Evolutionary conservation across 2,329 filamentous ascomycete species (phyloP), one percentile per base, ranked within the genome.

Genomic region (Gliomastix tumulicola): DNA sequence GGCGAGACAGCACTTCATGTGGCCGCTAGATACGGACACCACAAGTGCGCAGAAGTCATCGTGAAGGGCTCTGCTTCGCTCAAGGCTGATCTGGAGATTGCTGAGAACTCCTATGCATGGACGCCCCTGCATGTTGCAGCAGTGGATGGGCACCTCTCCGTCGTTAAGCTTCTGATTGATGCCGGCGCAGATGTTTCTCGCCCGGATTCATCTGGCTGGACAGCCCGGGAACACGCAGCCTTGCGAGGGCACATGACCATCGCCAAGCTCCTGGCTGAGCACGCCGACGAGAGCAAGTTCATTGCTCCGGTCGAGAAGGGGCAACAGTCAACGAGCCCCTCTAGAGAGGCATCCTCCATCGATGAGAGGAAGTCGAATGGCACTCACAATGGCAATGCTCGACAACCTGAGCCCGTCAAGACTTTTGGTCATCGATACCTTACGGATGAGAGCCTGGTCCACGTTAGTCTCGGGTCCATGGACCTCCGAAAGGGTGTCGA

Each of bases 371-470:
- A 66, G 22, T 81, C 77, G 34, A 67, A 76, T 48, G 60, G 66
- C 39, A n/a, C n/a, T n/a, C 65, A 73, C 49, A 38, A 36, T 15
- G 21, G 25, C n/a, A 38, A 21, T 37, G 58, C 69, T 6, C 70
- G 79, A 35, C 63, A 71, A 7, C 67, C 80, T 3, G 88, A 96
- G 44, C 83, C 89, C 6, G 76, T 97, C 45, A 97, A 97, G 62
- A 86, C 88, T 2, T 98, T 97, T 59, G 92, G 92, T 38, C 92
- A 98, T 67, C 80, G 90, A 37, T 98, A 97, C 60, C 73, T 98
- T 35, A 94, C 80, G 15, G 79, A 94, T 35, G 82, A 94, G 50
- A 86, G 86, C 44, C 81, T 98, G 68, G 77, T 98, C 5, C 70
- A 97, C 34, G 89, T 98, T 49, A 96, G 88, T 51, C 67, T 98